Conservation (phyloP, 495 filamentous ascomycete species). For the Tuber brumale region DNA sequence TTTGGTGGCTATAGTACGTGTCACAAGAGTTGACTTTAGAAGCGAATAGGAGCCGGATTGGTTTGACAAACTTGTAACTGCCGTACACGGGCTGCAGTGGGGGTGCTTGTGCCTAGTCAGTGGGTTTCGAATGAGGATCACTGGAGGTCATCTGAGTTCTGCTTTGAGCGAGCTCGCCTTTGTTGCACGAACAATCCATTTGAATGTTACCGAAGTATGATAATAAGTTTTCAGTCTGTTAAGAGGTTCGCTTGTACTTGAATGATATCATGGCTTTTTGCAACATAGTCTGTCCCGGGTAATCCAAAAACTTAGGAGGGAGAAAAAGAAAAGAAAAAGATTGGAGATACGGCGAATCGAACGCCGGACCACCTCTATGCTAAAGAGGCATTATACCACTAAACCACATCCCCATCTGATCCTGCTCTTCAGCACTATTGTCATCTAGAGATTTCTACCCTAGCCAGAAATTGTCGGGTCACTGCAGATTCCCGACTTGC, state of each 20-base stretch:
- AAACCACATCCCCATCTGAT: conserved; percentile 37
- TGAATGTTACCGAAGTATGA: neutral
- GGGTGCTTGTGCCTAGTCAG: neutral
- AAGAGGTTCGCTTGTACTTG: neutral
- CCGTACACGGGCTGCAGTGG: neutral
- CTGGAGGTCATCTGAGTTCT: neutral
- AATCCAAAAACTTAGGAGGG: neutral
- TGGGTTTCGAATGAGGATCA: neutral
- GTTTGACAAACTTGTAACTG: neutral
- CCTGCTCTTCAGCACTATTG: accelerated
- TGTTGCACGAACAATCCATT: neutral
- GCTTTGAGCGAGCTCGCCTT: neutral
- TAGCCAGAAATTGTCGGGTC: neutral
- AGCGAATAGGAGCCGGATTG: neutral
- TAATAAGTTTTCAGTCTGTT: neutral
- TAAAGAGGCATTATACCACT: conserved; percentile 46
- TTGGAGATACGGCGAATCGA: conserved; percentile 44
- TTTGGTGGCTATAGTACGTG: neutral
- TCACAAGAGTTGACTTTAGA: neutral
- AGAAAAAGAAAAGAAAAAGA: neutral
- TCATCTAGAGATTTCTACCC: neutral
- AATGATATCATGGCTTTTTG: neutral
- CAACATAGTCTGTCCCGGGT: neutral
- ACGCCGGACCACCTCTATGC: conserved; percentile 46
- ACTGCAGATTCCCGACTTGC: neutral